Evolutionary conservation across 768 basidiomycete species (phyloP), one percentile per base, ranked within the genome.

Genomic region (Auriscalpium microsporum): DNA sequence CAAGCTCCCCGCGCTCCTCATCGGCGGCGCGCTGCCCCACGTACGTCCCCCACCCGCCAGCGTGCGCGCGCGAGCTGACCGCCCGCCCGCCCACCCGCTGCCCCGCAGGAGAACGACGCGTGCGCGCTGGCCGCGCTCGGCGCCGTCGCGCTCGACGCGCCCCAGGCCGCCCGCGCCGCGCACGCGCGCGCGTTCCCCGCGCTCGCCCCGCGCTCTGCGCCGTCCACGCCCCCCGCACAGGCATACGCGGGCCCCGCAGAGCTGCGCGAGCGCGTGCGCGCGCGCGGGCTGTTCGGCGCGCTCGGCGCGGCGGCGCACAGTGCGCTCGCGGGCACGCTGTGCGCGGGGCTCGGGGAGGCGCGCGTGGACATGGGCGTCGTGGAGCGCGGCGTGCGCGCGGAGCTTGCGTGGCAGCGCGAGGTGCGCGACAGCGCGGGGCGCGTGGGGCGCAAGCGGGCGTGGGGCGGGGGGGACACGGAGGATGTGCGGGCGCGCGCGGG

Each of bases 41-140:
- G 58, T 61, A 59, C 52, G 60, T 52, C 33, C 23, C 23, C 19
- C 51, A 36, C 37, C 28, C 37, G 38, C 44, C n/a, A n/a, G n/a
- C n/a, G n/a, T n/a, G n/a, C n/a, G n/a, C 46, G 37, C 14, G 23
- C 21, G 54, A 36, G 34, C 8, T 45, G 38, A 21, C 13, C 45
- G 34, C 13, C 21, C 28, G 16, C 21, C 8, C 36, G 19, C 54
- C n/a, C n/a, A n/a, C n/a, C n/a, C n/a, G n/a, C n/a, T n/a, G n/a
- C n/a, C n/a, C n/a, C n/a, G n/a, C n/a, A 59, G 60, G 55, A 56
- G 46, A 34, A 59, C 55, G 58, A 61, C 16, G 55, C 58, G 52
- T 60, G 55, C 33, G 8, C 55, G 11, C 44, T 59, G 7, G 58
- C 55, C 42, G 38, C 48, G 45, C 28, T 59, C 13, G 50, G 23